Evolutionary conservation across 345 rosid genomes (phyloP).

Genomic region (Eutrema yunnanense): DNA sequence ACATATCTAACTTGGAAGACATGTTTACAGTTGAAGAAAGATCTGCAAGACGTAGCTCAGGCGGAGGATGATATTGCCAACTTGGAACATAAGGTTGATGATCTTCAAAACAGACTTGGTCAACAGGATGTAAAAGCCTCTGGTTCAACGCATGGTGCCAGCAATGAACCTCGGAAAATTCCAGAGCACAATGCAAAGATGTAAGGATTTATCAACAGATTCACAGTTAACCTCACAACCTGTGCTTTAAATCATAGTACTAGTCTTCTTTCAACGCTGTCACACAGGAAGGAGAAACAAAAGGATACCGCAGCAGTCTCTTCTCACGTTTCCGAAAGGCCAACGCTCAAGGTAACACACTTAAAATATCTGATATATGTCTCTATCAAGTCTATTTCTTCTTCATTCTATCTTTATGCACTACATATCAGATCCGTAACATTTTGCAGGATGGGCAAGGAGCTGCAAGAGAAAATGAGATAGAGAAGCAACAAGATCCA

Average conservation of each 20-base stretch:
- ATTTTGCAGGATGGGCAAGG: constrained; percentile 33
- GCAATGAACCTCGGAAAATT: constrained; percentile 16
- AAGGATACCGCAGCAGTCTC: constrained; percentile 33
- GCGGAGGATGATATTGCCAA: constrained; percentile 56
- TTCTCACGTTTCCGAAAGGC: constrained; percentile 32
- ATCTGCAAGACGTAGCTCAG: constrained; percentile 55
- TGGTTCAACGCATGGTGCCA: constrained; percentile 37
- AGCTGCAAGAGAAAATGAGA: constrained; percentile 33
- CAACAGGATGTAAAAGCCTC: constrained; percentile 37
- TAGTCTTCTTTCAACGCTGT: constrained; percentile 4
- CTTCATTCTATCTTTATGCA: not conserved
- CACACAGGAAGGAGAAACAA: constrained; percentile 49
- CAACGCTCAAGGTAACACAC: constrained; percentile 52
- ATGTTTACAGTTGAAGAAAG: constrained; percentile 50
- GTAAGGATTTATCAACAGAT: constrained; percentile 32
- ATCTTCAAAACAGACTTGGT: constrained; percentile 46
- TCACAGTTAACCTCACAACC: not conserved
- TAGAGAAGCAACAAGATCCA: constrained; percentile 37
- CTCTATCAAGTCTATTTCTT: not conserved
- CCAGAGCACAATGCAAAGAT: constrained; percentile 32
- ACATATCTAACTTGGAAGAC: constrained; percentile 21
- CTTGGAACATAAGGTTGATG: constrained; percentile 56
- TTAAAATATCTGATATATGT: not conserved
- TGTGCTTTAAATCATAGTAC: not conserved
- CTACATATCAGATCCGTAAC: not conserved